A percentile compares a stretch with the other conserved stretches of the same genome.
These are phyloP conservation scores for Corinectria fuckeliana DNA, from an alignment of 2,329 filamentous ascomycete genomes.

Conservation along the genomic window DNA sequence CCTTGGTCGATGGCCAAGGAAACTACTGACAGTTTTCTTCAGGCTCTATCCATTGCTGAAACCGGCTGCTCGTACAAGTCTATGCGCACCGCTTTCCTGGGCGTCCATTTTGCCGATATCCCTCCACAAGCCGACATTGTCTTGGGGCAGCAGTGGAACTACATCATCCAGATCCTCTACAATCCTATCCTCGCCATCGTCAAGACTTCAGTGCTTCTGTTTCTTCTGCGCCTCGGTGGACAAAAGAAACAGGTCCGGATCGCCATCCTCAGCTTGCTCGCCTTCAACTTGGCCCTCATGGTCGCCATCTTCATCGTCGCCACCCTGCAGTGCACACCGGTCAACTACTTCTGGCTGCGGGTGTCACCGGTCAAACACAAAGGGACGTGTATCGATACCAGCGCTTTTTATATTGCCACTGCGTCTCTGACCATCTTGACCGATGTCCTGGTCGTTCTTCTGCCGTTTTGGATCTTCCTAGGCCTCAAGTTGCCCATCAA, in stretches of 20 bases:
- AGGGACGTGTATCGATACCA: constrained; percentile 43
- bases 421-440: constrained; percentile 49
- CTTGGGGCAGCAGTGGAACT: constrained; percentile 43
- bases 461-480: constrained; percentile 51
- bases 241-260: constrained; percentile 39
- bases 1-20: neutral
- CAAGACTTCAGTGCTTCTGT: constrained; percentile 53
- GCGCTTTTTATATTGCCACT: constrained; percentile 41
- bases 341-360: constrained; percentile 22
- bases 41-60: constrained; percentile 22
- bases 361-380: neutral
- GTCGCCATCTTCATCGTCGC: constrained; percentile 45
- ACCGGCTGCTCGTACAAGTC: constrained; percentile 26
- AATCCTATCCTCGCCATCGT: constrained; percentile 54
- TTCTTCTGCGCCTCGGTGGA: constrained; percentile 50
- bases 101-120: constrained; percentile 39
- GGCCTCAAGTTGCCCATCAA: constrained; percentile 46
- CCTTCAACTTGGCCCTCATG: constrained; percentile 44
- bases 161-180: constrained; percentile 49
- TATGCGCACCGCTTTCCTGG: constrained; percentile 33
- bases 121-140: constrained; percentile 35
- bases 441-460: constrained; percentile 47
- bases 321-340: constrained; percentile 49
- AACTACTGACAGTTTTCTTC: neutral
- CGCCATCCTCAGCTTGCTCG: constrained; percentile 40